Conservation (phyloP, 495 filamentous ascomycete species). For the Penicillium chermesinum region DNA sequence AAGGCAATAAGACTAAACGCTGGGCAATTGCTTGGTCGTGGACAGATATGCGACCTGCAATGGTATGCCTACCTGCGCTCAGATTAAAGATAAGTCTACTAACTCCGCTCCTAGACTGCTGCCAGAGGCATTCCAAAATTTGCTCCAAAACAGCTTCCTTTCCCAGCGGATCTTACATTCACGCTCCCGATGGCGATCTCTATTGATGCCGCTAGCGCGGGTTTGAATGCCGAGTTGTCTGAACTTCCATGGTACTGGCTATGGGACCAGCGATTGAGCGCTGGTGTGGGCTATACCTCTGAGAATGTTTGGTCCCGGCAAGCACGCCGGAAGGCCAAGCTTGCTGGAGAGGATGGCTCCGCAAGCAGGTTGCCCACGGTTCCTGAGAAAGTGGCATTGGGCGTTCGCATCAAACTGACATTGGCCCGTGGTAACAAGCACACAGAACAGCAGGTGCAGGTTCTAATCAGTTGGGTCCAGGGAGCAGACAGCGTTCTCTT, state of each 20-base stretch:
- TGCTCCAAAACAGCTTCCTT: conserved; percentile 57
- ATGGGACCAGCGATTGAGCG: conserved; percentile 38
- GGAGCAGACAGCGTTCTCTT: conserved; percentile 72
- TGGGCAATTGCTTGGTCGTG: conserved; percentile 93
- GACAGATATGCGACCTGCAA: conserved; percentile 57
- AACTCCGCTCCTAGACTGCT: conserved; percentile 34
- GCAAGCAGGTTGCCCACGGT: conserved; percentile 23
- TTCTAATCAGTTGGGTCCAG: conserved; percentile 67
- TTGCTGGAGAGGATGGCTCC: conserved; percentile 13
- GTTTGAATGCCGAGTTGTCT: conserved; percentile 36
- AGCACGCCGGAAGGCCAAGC: conserved; percentile 52
- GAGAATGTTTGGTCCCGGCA: conserved; percentile 69
- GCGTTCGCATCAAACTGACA: conserved; percentile 42
- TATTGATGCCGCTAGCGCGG: conserved; percentile 24
- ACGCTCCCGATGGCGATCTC: conserved; percentile 20
- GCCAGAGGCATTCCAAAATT: conserved; percentile 52
- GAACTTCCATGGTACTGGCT: conserved; percentile 47
- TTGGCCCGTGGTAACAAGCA: conserved; percentile 19
- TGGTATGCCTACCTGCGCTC: conserved; percentile 32
- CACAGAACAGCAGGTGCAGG: conserved; percentile 22
- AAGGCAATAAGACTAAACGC: conserved; percentile 72
- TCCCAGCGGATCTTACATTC: conserved; percentile 53
- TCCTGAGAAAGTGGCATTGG: conserved; percentile 31
- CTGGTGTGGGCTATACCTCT: conserved; percentile 51
- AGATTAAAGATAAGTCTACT: neutral